These are phyloP conservation scores for Lactarius tabidus DNA, from an alignment of 768 basidiomycete species.

Conservation along the genomic window DNA sequence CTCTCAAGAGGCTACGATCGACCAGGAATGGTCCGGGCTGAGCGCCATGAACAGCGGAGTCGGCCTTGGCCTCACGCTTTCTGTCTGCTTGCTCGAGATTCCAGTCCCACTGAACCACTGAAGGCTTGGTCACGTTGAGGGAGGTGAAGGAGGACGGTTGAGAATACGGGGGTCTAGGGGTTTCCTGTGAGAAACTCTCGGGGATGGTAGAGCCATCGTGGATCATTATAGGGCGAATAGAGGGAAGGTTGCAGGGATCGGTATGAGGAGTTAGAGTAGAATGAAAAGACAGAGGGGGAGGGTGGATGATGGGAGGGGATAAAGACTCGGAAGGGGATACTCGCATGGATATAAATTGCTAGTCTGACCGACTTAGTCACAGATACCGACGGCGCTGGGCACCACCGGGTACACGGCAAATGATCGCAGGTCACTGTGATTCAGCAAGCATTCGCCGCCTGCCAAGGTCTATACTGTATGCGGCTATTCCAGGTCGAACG, in stretches of 20 bases:
- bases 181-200: constrained; percentile 8
- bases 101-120: constrained; percentile 60
- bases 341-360: background rate
- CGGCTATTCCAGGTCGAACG: background rate
- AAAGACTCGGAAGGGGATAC: background rate
- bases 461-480: background rate
- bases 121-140: constrained; percentile 7
- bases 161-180: constrained; percentile 4
- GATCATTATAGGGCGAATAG: constrained; percentile 8
- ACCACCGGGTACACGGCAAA: background rate
- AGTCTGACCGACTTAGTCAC: background rate
- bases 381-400: constrained; percentile 1
- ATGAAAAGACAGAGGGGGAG: background rate
- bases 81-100: constrained; percentile 68
- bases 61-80: constrained; percentile 56
- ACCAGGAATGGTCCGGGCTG: constrained; percentile 74
- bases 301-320: background rate
- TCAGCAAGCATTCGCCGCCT: background rate
- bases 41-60: constrained; percentile 55
- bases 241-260: background rate
- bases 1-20: constrained; percentile 69
- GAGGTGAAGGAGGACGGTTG: background rate
- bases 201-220: constrained; percentile 17
- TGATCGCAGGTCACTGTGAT: background rate
- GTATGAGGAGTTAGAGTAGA: background rate